Evolutionary conservation across 345 rosid species (phyloP), one percentile per base, ranked within the genome.

Genomic region (Sisymbrium altissimum): DNA sequence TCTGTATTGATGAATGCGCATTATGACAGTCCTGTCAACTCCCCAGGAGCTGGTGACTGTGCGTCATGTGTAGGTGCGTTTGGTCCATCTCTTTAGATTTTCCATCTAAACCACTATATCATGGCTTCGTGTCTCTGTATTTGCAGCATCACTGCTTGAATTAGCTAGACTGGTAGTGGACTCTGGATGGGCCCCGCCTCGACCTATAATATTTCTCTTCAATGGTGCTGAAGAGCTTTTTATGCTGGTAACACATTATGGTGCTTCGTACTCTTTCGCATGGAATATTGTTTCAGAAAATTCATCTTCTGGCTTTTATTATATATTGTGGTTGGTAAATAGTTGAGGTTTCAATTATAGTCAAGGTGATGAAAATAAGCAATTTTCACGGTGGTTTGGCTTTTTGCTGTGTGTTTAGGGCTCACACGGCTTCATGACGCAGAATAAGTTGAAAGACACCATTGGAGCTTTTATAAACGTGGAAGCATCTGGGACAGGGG

Each of bases 11-110:
- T 95, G 66, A 95, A 95, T 87, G 99, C 96, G 33, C 98, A 95
- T 84, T 95, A 83, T 81, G 99, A 95, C 68, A 82, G 98, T 72
- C 86, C 98, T 18, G 87, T 92, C 45, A 92, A 88, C 53, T 95
- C 99, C 9, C 96, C 96, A 7, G 99, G 99, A 73, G 99, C 99
- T 76, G 96, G 92, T 54, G 99, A 95, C 68, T 95, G 99, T 78
- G 99, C 84, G 64, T 87, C 99, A 58, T 92, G 99, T 74, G 98
- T 92, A 75, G 99, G 99, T 95, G 67, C 25, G 97, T 71, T 57
- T 58, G 9, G 6, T 71, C 13, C 43, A 48, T 71, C 8, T 71
- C 49, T 30, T 15, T 38, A 21, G 17, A 4, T 39, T 39, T 46
- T 45, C 60, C 36, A 41, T 75, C 36, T 49, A 48, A 27, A 63